Base-by-base conservation (phyloP, 495 filamentous ascomycete species). In the Penicillium bovifimosum region DNA sequence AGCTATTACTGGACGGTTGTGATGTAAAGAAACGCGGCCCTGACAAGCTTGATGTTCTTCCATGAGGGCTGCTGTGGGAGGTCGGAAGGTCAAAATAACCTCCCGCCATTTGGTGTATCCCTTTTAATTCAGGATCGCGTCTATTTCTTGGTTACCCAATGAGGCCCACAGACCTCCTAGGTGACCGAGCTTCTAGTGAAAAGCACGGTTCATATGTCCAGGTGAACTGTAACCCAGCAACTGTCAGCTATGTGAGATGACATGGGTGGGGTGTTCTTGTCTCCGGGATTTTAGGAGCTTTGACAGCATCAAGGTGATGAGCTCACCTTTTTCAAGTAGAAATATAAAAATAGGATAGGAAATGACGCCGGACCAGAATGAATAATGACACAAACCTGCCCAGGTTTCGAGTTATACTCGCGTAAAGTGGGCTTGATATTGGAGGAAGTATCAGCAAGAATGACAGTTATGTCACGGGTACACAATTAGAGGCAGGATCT, bases 31-130 rank as follows among this genome's bases (percentile, higher is more conserved):
- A 56, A 58, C 57, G 56, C 51, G 59, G 60, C 54, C 60, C 55
- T 56, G 61, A 36, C 47, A 58, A 59, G 50, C 63, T 63, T 60
- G 55, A 44, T 45, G 49, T 43, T 53, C 52, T 50, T 59, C 47
- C 55, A 66, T 73, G 63, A 48, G 67, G 60, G 53, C 62, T 48
- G 56, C 59, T 66, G 31, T 51, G 67, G 35, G 65, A 71, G 49
- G 62, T 60, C 31, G 67, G 67, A 39, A 71, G 59, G 55, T 74
- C 63, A 58, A 73, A 69, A 62, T 71, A 73, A 35, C 69, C 66
- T 47, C 70, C 66, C 50, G 61, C 72, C 72, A 75, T 59, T 31
- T 54, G 43, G 50, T 29, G 44, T 51, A 48, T 38, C 38, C 14
- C 17, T 47, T 46, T n/a, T n/a, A 17, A 26, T 24, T 24, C 7